These are phyloP conservation scores for Fragaria vesca DNA, from an alignment of 306 rosid species.

Conservation along the genomic window DNA sequence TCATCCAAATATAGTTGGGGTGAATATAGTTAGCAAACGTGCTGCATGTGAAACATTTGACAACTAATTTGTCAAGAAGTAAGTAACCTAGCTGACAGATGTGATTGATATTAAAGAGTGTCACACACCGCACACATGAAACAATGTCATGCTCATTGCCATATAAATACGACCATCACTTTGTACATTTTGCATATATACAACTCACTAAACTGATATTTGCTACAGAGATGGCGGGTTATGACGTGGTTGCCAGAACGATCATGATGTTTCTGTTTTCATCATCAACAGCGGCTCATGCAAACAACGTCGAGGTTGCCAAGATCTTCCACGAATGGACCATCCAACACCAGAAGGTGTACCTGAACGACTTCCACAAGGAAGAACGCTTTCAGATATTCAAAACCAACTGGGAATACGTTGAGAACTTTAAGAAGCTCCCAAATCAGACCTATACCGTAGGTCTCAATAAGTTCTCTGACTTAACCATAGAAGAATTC, in stretches of 20 bases:
- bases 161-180: neutral
- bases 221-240: neutral
- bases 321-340: neutral
- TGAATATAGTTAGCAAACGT: too few relatives aligned
- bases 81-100: too few relatives aligned
- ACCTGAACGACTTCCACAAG: neutral
- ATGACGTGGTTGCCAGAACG: neutral
- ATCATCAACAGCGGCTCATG: neutral
- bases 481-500: neutral
- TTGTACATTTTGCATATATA: neutral
- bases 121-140: too few relatives aligned
- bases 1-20: too few relatives aligned
- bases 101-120: too few relatives aligned
- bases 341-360: neutral
- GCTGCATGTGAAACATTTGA: too few relatives aligned
- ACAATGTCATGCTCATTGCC: neutral
- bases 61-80: too few relatives aligned
- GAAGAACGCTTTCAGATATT: neutral
- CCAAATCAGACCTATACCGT: neutral
- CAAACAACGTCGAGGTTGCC: neutral
- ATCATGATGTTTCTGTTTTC: neutral
- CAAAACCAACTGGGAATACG: neutral
- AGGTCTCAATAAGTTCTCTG: neutral
- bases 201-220: neutral
- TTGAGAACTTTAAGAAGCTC: neutral